Conservation (phyloP, 768 basidiomycete genomes). For the Rhizopogon roseolus region DNA sequence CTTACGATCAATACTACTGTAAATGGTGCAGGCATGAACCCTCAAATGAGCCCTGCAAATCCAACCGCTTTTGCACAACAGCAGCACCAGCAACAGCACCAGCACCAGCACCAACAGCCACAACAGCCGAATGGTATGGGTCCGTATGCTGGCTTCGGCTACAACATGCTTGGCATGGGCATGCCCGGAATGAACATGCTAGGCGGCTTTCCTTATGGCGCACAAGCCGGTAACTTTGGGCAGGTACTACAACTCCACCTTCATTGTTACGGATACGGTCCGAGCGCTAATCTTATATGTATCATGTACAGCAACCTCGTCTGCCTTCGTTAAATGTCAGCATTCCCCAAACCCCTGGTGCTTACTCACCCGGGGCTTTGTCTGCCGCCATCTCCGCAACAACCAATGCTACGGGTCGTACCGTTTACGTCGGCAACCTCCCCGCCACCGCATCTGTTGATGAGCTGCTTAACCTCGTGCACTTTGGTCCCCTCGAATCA, state of each 20-base stretch:
- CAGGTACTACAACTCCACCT: slow-evolving; percentile 41
- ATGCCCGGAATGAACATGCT: slow-evolving; percentile 71
- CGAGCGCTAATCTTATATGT: not conserved
- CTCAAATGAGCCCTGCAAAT: slow-evolving; percentile 64
- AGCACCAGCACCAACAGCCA: slow-evolving; percentile 7
- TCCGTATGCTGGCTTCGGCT: slow-evolving; percentile 61
- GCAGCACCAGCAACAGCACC: slow-evolving; percentile 29
- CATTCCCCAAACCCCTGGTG: slow-evolving; percentile 67
- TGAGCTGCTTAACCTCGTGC: slow-evolving; percentile 95
- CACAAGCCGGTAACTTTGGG: slow-evolving; percentile 65
- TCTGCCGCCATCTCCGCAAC: slow-evolving; percentile 64
- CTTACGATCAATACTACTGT: slow-evolving; percentile 58
- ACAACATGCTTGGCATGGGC: slow-evolving; percentile 80
- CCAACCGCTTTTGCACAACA: slow-evolving; percentile 47
- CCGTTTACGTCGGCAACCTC: slow-evolving; percentile 95
- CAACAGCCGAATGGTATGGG: slow-evolving; percentile 41
- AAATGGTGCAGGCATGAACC: slow-evolving; percentile 47
- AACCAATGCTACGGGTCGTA: slow-evolving; percentile 68
- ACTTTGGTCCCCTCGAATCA: slow-evolving; percentile 94
- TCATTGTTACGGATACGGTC: not conserved
- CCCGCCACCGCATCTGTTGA: slow-evolving; percentile 95
- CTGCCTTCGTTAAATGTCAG: slow-evolving; percentile 60
- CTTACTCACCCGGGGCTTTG: slow-evolving; percentile 76
- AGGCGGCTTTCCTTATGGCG: slow-evolving; percentile 65
- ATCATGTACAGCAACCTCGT: slow-evolving; percentile 35